Conservation (phyloP, 148 eudicot species). For the Dysphania ambrosioides region DNA sequence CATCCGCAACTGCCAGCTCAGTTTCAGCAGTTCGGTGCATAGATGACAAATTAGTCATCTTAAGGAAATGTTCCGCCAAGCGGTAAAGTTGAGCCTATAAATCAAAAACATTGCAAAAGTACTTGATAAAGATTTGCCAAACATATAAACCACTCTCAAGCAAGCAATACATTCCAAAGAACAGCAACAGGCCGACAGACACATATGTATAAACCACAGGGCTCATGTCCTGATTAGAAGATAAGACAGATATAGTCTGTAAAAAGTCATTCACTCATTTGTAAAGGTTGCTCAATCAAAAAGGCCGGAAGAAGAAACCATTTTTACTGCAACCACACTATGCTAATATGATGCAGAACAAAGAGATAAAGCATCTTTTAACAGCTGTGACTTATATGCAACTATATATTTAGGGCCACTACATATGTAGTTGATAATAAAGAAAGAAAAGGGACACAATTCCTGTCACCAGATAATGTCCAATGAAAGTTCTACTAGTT, state of each 20-base stretch:
- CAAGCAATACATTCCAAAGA: constrained; percentile 7
- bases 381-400: neutral
- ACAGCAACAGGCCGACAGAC: neutral
- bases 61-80: constrained; percentile 82
- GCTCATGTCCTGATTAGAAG: neutral
- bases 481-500: neutral
- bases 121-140: neutral
- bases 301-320: neutral
- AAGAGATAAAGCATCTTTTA: neutral
- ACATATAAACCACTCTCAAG: neutral
- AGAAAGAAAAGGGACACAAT: neutral
- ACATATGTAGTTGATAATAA: neutral
- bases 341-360: neutral
- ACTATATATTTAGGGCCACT: neutral
- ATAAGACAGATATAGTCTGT: neutral
- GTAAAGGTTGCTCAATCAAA: neutral
- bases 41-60: constrained; percentile 61
- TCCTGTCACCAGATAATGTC: neutral
- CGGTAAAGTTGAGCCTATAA: constrained; percentile 85
- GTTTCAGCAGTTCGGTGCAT: constrained; percentile 69
- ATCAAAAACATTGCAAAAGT: constrained; percentile 22
- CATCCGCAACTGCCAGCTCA: constrained; percentile 94
- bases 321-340: neutral
- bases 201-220: neutral
- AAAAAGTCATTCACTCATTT: neutral